Evolutionary conservation across 2,329 filamentous ascomycete species (phyloP), one percentile per base, ranked within the genome.

Genomic region (Pezicula radicicola): DNA sequence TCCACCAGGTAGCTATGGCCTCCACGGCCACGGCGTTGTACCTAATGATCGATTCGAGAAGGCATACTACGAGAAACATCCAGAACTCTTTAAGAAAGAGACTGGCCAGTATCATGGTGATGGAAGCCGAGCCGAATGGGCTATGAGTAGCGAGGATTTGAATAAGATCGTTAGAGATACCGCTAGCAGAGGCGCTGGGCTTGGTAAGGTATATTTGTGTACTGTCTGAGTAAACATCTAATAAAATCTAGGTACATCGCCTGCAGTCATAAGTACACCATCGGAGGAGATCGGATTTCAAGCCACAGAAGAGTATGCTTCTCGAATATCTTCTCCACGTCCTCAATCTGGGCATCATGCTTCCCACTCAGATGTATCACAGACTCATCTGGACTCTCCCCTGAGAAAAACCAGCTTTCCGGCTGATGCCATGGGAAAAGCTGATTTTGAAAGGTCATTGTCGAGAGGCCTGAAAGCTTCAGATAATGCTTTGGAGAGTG

Each of bases 11-110:
- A 96, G 91, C 73, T 97, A 97, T 65, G 92, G 93, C 55, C 81
- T 96, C 50, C 92, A 96, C 63, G 91, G 92, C 42, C 93, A 97
- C 65, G 91, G 91, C 49, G 77, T 89, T 25, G 78, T 81, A 16
- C 78, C 87, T 3, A 82, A 84, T 51, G 89, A 95, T 71, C 90
- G 87, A 66, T 89, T 97, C 39, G 91, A 96, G 63, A 89, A 89
- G 72, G 88, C 89, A 25, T 97, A 96, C 80, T 95, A 94, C 66
- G 84, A 91, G 63, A 97, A 94, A 72, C 91, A 96, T 64, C 93
- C 93, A 0, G 89, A 97, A 59, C 76, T 87, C 28, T 78, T 81
- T 50, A 84, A 87, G 66, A 90, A 93, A 70, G 89, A 92, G 66
- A 81, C 61, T 52, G 60, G 62, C 40, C 78, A 80, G 57, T 87